Conservation (phyloP, 352 stramenopile species). For the Pythium chondricola region DNA sequence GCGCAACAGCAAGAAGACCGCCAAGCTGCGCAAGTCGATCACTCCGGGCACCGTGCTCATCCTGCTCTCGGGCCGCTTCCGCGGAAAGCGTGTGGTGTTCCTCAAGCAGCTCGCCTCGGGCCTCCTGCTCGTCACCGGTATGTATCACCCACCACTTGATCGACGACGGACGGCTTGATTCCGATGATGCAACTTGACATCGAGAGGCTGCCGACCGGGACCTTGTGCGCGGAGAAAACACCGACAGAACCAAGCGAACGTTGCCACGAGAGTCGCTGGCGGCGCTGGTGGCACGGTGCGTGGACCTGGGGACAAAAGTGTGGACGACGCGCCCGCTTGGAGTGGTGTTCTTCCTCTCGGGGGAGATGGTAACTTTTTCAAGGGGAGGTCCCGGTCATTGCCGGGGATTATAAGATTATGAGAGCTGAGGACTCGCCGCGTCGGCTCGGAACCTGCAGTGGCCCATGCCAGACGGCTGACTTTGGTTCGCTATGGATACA, state of each 20-base stretch:
- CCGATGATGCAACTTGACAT: constrained; percentile 28
- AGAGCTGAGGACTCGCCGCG: constrained; percentile 41
- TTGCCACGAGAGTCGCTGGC: no score
- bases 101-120: constrained; percentile 95
- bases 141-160: constrained; percentile 2
- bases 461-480: neutral
- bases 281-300: no score
- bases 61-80: constrained; percentile 96
- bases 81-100: constrained; percentile 98
- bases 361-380: neutral
- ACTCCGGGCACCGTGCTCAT: constrained; percentile 97
- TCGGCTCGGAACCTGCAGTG: neutral
- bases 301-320: no score
- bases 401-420: constrained; percentile 42
- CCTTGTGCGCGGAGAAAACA: no score
- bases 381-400: constrained; percentile 9
- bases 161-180: constrained; percentile 5
- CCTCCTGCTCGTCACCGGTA: constrained; percentile 91
- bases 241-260: no score
- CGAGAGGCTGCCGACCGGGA: constrained; percentile 19
- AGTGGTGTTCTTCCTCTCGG: neutral
- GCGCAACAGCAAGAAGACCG: constrained; percentile 82
- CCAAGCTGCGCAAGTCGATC: constrained; percentile 95
- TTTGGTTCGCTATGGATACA: neutral
- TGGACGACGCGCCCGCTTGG: constrained; percentile 1